phyloP scores from a whole-genome alignment of 768 basidiomycete genomes.

The Strobilomyces dryophilus region DNA sequence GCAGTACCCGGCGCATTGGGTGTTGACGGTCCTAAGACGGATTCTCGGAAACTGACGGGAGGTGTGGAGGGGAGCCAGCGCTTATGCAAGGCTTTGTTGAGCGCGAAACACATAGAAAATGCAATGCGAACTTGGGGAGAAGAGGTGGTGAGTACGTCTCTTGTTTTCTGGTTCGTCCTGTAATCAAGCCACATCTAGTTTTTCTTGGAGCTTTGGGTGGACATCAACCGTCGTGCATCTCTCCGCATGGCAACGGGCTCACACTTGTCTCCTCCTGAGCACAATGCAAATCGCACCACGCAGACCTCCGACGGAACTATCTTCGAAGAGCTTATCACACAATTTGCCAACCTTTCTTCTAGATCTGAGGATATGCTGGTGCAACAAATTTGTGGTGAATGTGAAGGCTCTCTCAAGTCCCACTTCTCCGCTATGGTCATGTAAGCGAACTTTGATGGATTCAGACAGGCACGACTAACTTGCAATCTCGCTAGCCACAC shows the following conservation, averaged over 20 bases:
- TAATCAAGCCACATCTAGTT: conserved; percentile 48
- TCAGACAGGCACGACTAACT: neutral
- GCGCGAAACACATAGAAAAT: conserved; percentile 66
- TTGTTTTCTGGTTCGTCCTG: neutral
- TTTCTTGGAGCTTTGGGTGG: conserved; percentile 87
- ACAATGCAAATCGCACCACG: conserved; percentile 20
- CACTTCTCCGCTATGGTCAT: conserved; percentile 58
- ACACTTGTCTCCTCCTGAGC: conserved; percentile 49
- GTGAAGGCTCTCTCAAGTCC: conserved; percentile 67
- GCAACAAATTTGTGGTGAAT: conserved; percentile 77
- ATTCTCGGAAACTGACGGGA: conserved; percentile 64
- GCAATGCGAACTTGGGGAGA: conserved; percentile 85
- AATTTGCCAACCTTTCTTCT: conserved; percentile 54
- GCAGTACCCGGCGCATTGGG: conserved; percentile 90
- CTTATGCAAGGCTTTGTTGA: conserved; percentile 81
- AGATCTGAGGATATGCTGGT: conserved; percentile 89
- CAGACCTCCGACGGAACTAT: conserved; percentile 58
- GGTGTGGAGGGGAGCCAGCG: conserved; percentile 83
- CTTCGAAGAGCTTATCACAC: conserved; percentile 70
- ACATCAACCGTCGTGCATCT: conserved; percentile 59
- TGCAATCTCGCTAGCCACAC: conserved; percentile 7
- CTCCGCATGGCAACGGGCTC: conserved; percentile 53
- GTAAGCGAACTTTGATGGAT: conserved; percentile 27
- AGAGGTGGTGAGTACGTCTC: conserved; percentile 62
- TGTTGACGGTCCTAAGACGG: conserved; percentile 40